A percentile compares a stretch with the other conserved stretches of the same genome.
phyloP scores from a whole-genome alignment of 768 basidiomycete genomes.

The Brasilioporus rufonigricans region DNA sequence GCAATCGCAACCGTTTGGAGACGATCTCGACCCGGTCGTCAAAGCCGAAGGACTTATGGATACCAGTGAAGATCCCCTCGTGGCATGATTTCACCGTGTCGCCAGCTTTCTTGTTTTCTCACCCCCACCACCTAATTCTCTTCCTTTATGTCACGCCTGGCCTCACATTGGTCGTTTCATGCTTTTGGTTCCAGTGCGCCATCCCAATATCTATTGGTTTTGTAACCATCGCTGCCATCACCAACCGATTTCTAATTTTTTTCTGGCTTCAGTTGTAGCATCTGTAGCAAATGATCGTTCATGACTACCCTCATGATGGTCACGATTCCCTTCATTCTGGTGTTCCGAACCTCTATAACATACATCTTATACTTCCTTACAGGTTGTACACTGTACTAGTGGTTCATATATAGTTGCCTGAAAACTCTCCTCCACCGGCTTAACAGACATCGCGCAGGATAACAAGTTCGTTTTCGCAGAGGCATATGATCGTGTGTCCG shows the following conservation, averaged over 20 bases:
- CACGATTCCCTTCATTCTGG: slow-evolving; percentile 29
- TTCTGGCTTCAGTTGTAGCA: slow-evolving; percentile 29
- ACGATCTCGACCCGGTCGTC: slow-evolving; percentile 51
- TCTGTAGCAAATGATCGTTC: slow-evolving; percentile 33
- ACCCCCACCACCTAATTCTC: slow-evolving; percentile 4
- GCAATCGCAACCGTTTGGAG: slow-evolving; percentile 48
- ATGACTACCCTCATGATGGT: slow-evolving; percentile 35
- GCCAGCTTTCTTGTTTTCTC: not conserved
- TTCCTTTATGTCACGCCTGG: slow-evolving; percentile 5
- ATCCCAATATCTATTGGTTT: slow-evolving; percentile 33
- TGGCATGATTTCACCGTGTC: slow-evolving; percentile 26
- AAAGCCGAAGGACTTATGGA: slow-evolving; percentile 66
- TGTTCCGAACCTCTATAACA: slow-evolving; percentile 29
- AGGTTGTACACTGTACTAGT: slow-evolving; percentile 34
- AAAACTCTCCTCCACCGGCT: slow-evolving; percentile 14
- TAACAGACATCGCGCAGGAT: slow-evolving; percentile 45
- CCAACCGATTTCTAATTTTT: slow-evolving; percentile 20
- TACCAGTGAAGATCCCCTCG: slow-evolving; percentile 58
- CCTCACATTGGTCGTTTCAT: slow-evolving; percentile 12
- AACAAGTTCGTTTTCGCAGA: slow-evolving; percentile 77
- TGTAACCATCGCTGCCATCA: slow-evolving; percentile 29
- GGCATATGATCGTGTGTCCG: slow-evolving; percentile 52
- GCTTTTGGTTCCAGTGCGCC: slow-evolving; percentile 23
- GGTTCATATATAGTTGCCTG: slow-evolving; percentile 20
- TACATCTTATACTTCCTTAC: slow-evolving; percentile 39